Evolutionary conservation across 495 filamentous ascomycete genomes (phyloP).

Genomic region (Penicillium pancosmium): DNA sequence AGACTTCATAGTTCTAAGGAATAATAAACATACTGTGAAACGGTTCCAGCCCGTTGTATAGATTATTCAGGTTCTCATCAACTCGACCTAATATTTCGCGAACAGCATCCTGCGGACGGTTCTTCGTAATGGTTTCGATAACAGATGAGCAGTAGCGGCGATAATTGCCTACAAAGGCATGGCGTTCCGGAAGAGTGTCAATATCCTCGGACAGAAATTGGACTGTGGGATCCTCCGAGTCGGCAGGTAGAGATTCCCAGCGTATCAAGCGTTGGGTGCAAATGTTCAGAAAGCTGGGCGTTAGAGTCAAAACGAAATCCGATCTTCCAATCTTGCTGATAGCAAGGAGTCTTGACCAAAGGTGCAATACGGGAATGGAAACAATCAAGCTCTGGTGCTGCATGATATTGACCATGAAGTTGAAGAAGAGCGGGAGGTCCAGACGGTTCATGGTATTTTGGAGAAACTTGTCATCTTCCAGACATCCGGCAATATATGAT

Average conservation of each 20-base stretch:
- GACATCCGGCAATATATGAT: constrained; percentile 77
- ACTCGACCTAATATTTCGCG: constrained; percentile 80
- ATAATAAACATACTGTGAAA: constrained; percentile 58
- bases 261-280: constrained; percentile 77
- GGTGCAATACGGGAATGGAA: constrained; percentile 88
- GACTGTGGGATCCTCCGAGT: constrained; percentile 76
- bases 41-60: constrained; percentile 70
- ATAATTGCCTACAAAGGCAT: constrained; percentile 98
- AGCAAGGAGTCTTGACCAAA: constrained; percentile 79
- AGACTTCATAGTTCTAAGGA: background rate
- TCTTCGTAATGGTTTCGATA: constrained; percentile 79
- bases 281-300: constrained; percentile 75
- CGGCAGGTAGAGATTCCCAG: constrained; percentile 81
- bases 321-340: constrained; percentile 65
- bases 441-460: constrained; percentile 51
- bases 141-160: constrained; percentile 83
- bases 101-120: constrained; percentile 81
- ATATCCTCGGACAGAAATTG: constrained; percentile 88
- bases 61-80: constrained; percentile 68
- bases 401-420: constrained; percentile 75
- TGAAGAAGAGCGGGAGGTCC: constrained; percentile 76
- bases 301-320: constrained; percentile 66
- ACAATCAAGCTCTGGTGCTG: constrained; percentile 86
- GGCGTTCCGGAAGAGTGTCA: constrained; percentile 90
- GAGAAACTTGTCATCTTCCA: constrained; percentile 74